A percentile compares a stretch with the other conserved stretches of the same genome.
Conservation (phyloP, 495 filamentous ascomycete genomes). For the Sabuloglossum arenarium region DNA sequence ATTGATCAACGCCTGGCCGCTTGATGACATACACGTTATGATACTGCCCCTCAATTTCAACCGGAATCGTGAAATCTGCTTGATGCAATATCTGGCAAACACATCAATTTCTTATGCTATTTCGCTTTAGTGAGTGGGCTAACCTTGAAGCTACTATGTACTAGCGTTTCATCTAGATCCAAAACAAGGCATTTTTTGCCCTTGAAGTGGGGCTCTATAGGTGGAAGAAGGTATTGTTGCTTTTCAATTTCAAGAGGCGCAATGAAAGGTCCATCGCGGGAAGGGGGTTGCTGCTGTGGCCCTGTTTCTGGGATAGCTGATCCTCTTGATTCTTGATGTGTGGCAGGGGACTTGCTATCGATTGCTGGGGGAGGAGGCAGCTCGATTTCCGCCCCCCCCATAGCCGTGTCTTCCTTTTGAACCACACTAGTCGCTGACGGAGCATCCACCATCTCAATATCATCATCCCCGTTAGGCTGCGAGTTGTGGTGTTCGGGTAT, state of each 20-base stretch:
- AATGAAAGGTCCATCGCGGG: neutral
- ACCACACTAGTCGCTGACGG: conserved; percentile 14
- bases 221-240: conserved; percentile 60
- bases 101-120: neutral
- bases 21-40: conserved; percentile 99
- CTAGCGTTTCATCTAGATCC: conserved; percentile 93
- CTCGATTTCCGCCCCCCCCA: conserved; percentile 18
- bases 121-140: neutral
- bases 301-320: neutral
- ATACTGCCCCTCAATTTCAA: conserved; percentile 96
- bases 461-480: conserved; percentile 28
- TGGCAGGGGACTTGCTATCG: conserved; percentile 16
- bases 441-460: conserved; percentile 42
- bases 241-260: conserved; percentile 12
- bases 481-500: neutral
- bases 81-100: conserved; percentile 70
- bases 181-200: conserved; percentile 88
- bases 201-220: conserved; percentile 51
- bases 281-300: neutral
- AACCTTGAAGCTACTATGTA: conserved; percentile 99
- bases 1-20: conserved; percentile 87
- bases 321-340: neutral
- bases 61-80: conserved; percentile 96
- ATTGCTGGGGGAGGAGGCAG: conserved; percentile 41
- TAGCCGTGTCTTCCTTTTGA: neutral